A percentile compares a stretch with the other conserved stretches of the same genome.
These are phyloP conservation scores for Curvularia sp. DNA, from an alignment of 2,329 filamentous ascomycete species.

Conservation along the genomic window DNA sequence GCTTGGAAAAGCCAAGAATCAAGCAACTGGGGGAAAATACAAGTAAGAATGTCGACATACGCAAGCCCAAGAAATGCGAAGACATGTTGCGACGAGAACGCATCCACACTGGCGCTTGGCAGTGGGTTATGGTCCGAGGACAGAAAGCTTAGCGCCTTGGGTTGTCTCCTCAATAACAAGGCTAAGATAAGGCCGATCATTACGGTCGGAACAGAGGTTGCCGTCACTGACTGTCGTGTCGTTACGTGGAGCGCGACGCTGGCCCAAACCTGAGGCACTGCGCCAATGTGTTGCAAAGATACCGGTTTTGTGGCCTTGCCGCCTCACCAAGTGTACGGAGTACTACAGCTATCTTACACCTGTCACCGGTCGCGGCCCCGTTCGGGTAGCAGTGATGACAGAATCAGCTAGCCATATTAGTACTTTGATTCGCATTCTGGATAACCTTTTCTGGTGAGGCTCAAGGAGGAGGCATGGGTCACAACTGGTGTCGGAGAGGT, in stretches of 20 bases:
- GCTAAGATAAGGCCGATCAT: not conserved
- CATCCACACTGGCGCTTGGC: conserved; percentile 7
- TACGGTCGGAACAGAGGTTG: not conserved
- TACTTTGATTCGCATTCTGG: not conserved
- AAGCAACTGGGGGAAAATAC: too few species aligned
- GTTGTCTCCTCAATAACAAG: not conserved
- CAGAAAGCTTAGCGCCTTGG: not conserved
- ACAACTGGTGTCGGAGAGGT: conserved; percentile 9
- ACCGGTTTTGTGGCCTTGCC: conserved; percentile 8
- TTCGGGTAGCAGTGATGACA: conserved; percentile 16
- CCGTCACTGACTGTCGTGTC: conserved; percentile 11
- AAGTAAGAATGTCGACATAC: conserved; percentile 1
- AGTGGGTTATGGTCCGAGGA: conserved; percentile 1
- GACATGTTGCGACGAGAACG: not conserved
- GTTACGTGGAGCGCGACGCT: conserved; percentile 9
- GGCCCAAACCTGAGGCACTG: conserved; percentile 3
- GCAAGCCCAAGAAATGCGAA: not conserved
- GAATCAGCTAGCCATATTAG: conserved; percentile 10
- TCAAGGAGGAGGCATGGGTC: conserved; percentile 14
- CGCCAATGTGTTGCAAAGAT: conserved; percentile 14
- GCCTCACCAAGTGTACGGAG: not conserved
- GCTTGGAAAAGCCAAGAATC: not conserved
- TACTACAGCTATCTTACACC: conserved; percentile 9
- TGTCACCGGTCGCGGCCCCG: conserved; percentile 30
- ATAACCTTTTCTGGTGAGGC: conserved; percentile 5